Evolutionary conservation across 2,329 filamentous ascomycete species (phyloP).

Genomic region (Trematosphaeria pertusa): DNA sequence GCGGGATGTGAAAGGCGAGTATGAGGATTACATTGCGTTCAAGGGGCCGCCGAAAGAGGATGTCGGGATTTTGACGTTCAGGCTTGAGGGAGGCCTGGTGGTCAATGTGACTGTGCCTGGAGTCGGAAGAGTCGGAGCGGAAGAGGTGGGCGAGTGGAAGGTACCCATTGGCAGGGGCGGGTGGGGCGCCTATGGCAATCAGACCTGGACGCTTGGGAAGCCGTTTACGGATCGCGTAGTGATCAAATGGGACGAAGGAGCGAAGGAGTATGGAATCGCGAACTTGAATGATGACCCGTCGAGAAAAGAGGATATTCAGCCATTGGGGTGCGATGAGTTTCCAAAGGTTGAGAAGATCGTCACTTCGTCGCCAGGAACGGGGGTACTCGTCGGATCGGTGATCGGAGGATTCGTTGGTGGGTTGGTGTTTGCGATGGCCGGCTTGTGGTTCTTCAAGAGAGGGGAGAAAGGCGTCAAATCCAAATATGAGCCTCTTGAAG

Average conservation of each 20-base stretch:
- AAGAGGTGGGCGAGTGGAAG: constrained; percentile 13
- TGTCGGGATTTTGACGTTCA: constrained; percentile 14
- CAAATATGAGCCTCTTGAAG: constrained; percentile 23
- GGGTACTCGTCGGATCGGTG: constrained; percentile 18
- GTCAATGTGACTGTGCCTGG: constrained; percentile 22
- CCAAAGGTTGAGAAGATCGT: constrained; percentile 9
- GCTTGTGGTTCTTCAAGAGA: constrained; percentile 20
- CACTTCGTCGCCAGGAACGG: constrained; percentile 8
- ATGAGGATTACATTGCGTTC: constrained; percentile 13
- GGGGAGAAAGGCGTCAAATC: constrained; percentile 17
- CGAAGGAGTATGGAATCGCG: constrained; percentile 23
- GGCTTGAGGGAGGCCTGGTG: constrained; percentile 17
- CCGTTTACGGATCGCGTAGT: constrained; percentile 23
- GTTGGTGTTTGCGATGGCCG: constrained; percentile 17
- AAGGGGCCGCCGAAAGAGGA: constrained; percentile 6
- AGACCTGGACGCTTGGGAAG: constrained; percentile 20
- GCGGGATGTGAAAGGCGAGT: constrained; percentile 7
- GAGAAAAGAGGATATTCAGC: constrained; percentile 13
- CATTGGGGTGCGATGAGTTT: constrained; percentile 25
- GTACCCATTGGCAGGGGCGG: constrained; percentile 18
- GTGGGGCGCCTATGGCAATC: constrained; percentile 25
- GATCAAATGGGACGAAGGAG: constrained; percentile 20
- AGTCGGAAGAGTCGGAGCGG: constrained; percentile 2
- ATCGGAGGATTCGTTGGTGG: constrained; percentile 23
- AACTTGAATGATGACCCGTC: constrained; percentile 8